Conservation (phyloP, 169 alveolate species). For the Nephromyces sp. region DNA sequence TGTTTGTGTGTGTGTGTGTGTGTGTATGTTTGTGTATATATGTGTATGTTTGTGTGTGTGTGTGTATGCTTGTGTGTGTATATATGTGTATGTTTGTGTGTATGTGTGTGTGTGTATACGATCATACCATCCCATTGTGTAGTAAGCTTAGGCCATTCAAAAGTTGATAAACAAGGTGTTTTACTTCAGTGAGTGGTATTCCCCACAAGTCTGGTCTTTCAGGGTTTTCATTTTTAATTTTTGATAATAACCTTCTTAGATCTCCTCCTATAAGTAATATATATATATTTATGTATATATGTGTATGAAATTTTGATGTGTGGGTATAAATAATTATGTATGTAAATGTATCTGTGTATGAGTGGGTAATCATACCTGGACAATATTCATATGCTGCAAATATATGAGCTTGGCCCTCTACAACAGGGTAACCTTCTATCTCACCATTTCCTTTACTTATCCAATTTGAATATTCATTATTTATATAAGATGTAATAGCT, state of each 20-base stretch:
- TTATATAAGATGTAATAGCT: not conserved
- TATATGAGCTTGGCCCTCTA: constrained; percentile 50
- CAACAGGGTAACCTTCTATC: not conserved
- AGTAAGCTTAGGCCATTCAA: constrained; percentile 90
- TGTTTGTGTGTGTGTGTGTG: too few species aligned
- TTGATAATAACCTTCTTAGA: constrained; percentile 1
- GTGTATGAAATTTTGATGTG: too few species aligned
- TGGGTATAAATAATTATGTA: too few species aligned
- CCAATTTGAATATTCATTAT: not conserved
- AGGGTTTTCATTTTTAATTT: constrained; percentile 20
- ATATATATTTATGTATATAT: too few species aligned
- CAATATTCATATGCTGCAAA: constrained; percentile 71
- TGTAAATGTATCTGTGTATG: too few species aligned
- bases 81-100: too few species aligned
- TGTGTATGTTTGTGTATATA: too few species aligned
- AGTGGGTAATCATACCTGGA: not conserved
- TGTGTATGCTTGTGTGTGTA: too few species aligned
- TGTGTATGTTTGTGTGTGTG: too few species aligned
- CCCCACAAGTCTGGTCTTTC: constrained; percentile 34
- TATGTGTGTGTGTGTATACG: too few species aligned
- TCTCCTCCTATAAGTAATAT: constrained; percentile 45
- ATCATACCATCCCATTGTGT: constrained; percentile 78
- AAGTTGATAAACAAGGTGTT: constrained; percentile 80
- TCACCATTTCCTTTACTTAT: not conserved
- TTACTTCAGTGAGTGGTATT: constrained; percentile 55